Base-by-base conservation (phyloP, 331 rosid genomes). In the Quercus lobata region DNA sequence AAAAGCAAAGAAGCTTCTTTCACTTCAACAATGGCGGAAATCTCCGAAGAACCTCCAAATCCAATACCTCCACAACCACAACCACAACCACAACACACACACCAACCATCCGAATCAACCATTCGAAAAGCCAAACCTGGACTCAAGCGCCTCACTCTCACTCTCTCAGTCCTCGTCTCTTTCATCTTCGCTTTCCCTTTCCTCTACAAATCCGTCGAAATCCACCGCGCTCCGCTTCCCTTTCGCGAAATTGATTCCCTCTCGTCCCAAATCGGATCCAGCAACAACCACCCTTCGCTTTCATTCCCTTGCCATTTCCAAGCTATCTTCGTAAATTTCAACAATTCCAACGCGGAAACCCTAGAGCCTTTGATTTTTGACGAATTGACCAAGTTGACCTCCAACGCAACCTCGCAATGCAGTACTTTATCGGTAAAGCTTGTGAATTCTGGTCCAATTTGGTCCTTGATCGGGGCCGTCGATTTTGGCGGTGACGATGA, bases 181-280 rank as follows among this genome's bases (percentile, higher is more conserved):
- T 96, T 96, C 88, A 30, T 96, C 73, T 41, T 93, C 61, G 97
- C 97, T 72, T 85, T 91, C 57, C 99, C 97, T 5, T 66, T 93
- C 71, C 79, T 95, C 27, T 93, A 93, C 92, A 95, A 90, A 83
- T 89, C 98, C 63, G 94, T 95, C 4, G 98, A 95, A 87, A 95
- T 95, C 75, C 90, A 93, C 85, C 94, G 96, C 19, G 91, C 98
- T 1, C 93, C 96, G 1, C 90, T 95, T 19, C 99, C 99, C 2
- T 95, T 95, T 74, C 81, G 83, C 15, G 91, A 83, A 49, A 88
- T 95, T 55, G 96, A 95, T 3, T 77, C 87, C 0, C 88, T 95
- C 77, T 91, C 98, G 5, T 83, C 88, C 61, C 87, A 82, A 82
- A 83, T 89, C 3, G 92, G 91, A 49, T 90, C 94, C 2, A 73